phyloP scores from a whole-genome alignment of 2,329 filamentous ascomycete species.

The Phyllosticta citribraziliensis region DNA sequence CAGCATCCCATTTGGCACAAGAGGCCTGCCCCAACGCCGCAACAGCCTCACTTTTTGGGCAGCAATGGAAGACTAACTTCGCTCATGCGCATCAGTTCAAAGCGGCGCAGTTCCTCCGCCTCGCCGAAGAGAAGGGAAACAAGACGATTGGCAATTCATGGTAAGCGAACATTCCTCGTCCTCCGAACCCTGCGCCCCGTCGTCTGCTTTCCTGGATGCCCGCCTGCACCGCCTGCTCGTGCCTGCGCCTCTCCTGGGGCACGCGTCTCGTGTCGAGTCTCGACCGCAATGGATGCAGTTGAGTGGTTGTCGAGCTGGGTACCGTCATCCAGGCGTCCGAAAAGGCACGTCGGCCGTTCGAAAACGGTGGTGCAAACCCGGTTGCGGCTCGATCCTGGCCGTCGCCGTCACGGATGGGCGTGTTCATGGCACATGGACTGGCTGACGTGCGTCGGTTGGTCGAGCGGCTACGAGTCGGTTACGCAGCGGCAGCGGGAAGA shows the following conservation, averaged over 20 bases:
- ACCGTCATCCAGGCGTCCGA: background rate
- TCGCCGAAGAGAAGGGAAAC: conserved; percentile 79
- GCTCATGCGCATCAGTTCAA: conserved; percentile 50
- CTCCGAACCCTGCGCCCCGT: conserved; percentile 5
- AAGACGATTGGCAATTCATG: conserved; percentile 92
- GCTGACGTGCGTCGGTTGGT: background rate
- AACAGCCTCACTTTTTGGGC: conserved; percentile 33
- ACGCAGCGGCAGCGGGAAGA: background rate
- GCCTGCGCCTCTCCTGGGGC: background rate
- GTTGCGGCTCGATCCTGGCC: background rate
- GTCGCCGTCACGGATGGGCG: background rate
- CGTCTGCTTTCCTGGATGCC: conserved; percentile 1
- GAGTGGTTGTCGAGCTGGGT: background rate
- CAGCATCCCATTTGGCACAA: background rate
- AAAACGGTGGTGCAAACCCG: background rate
- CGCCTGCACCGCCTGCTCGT: background rate
- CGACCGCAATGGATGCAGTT: background rate
- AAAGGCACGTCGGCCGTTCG: background rate
- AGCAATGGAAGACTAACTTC: conserved; percentile 17
- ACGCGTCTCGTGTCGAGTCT: background rate
- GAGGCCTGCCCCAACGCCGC: background rate
- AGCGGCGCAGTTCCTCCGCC: conserved; percentile 82
- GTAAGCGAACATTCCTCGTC: conserved; percentile 47
- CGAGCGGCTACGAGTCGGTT: background rate
- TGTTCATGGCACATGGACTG: background rate